These are phyloP conservation scores for Clausena lansium DNA, from an alignment of 345 rosid genomes.

Conservation along the genomic window DNA sequence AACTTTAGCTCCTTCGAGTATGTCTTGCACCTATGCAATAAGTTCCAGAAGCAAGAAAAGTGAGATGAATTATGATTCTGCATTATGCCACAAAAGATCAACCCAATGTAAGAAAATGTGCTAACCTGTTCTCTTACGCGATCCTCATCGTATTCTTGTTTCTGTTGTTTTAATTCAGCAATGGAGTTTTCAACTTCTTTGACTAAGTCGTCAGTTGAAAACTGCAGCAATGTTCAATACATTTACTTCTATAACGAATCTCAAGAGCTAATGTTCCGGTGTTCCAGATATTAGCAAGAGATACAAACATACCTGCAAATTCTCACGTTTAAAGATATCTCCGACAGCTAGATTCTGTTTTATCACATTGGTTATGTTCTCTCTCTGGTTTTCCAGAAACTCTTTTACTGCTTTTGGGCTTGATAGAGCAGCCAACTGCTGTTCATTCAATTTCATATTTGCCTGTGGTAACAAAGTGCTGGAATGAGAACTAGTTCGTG, in stretches of 20 bases:
- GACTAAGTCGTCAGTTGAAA: slow-evolving; percentile 74
- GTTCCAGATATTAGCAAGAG: background rate
- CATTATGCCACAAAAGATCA: background rate
- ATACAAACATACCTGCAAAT: slow-evolving; percentile 61
- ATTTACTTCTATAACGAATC: background rate
- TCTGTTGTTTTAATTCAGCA: slow-evolving; percentile 69
- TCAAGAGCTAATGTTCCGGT: background rate
- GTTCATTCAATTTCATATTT: slow-evolving; percentile 64
- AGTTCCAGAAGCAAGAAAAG: background rate
- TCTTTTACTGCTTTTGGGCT: slow-evolving; percentile 81
- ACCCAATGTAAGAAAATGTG: background rate
- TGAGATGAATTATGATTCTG: background rate
- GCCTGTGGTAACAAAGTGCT: slow-evolving; percentile 45
- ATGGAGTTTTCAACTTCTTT: slow-evolving; percentile 77
- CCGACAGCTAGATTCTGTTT: slow-evolving; percentile 79
- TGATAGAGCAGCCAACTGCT: slow-evolving; percentile 73
- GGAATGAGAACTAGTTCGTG: slow-evolving; percentile 1
- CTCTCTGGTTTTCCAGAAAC: slow-evolving; percentile 68
- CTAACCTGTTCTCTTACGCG: slow-evolving; percentile 76
- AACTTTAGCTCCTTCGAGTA: slow-evolving; percentile 92
- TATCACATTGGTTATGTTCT: slow-evolving; percentile 54
- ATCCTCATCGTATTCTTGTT: slow-evolving; percentile 85
- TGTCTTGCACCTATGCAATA: slow-evolving; percentile 70
- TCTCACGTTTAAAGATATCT: slow-evolving; percentile 76
- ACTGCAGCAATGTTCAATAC: slow-evolving; percentile 37